A percentile compares a stretch with the other conserved stretches of the same genome.
These are phyloP conservation scores for Globisporangium heterothallicum DNA, from an alignment of 352 stramenopile species.

Conservation along the genomic window DNA sequence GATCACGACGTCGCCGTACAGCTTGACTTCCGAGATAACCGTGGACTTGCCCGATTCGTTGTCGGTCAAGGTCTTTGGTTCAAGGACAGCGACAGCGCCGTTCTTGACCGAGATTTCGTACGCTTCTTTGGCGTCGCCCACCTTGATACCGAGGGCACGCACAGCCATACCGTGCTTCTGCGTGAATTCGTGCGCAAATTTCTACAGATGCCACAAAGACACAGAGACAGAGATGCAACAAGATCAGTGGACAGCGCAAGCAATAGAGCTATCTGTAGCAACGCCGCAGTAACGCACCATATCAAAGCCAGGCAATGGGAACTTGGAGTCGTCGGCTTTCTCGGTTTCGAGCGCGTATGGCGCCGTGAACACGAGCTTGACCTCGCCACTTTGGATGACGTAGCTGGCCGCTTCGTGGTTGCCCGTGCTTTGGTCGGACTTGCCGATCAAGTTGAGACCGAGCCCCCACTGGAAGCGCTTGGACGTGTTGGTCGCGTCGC, in stretches of 20 bases:
- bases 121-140: conserved; percentile 65
- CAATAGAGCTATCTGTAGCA: neutral
- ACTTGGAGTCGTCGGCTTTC: conserved; percentile 43
- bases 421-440: conserved; percentile 84
- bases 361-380: conserved; percentile 86
- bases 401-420: conserved; percentile 86
- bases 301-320: conserved; percentile 62
- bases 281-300: conserved; percentile 10
- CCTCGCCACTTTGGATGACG: conserved; percentile 72
- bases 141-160: conserved; percentile 75
- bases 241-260: neutral
- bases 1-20: conserved; percentile 88
- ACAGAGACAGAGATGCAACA: conserved; percentile 2
- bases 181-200: conserved; percentile 74
- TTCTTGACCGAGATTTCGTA: conserved; percentile 81
- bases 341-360: conserved; percentile 74
- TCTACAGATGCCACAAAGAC: no score
- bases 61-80: conserved; percentile 58
- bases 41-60: conserved; percentile 41
- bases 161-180: conserved; percentile 76
- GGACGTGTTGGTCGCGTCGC: conserved; percentile 69
- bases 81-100: conserved; percentile 47
- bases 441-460: conserved; percentile 74
- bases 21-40: conserved; percentile 75
- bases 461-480: conserved; percentile 82